These are phyloP conservation scores for Ustilago sp. DNA, from an alignment of 1,284 basidiomycete species.

Conservation along the genomic window DNA sequence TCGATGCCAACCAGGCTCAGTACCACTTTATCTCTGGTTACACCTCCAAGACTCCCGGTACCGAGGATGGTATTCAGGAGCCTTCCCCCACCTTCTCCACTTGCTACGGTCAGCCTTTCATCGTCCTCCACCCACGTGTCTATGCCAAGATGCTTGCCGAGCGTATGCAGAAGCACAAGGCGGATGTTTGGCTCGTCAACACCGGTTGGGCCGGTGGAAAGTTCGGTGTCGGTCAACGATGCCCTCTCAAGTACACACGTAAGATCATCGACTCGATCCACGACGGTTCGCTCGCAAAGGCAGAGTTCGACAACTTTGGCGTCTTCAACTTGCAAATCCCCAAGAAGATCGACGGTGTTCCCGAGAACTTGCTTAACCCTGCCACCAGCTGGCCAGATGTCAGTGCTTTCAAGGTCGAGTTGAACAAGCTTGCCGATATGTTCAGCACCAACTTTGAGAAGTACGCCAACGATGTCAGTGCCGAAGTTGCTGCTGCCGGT, in stretches of 20 bases:
- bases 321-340: slow-evolving; percentile 67
- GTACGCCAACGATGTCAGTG: slow-evolving; percentile 64
- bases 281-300: slow-evolving; percentile 86
- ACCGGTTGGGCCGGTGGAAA: slow-evolving; percentile 98
- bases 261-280: slow-evolving; percentile 97
- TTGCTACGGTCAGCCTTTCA: slow-evolving; percentile 98
- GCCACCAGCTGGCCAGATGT: slow-evolving; percentile 62
- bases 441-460: slow-evolving; percentile 68
- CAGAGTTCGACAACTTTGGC: slow-evolving; percentile 84
- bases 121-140: slow-evolving; percentile 83
- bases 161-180: slow-evolving; percentile 89
- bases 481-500: slow-evolving; percentile 63
- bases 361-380: slow-evolving; percentile 63
- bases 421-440: slow-evolving; percentile 69
- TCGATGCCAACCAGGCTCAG: slow-evolving; percentile 92
- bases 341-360: slow-evolving; percentile 57
- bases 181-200: slow-evolving; percentile 99
- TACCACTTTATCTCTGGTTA: slow-evolving; percentile 76
- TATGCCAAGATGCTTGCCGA: slow-evolving; percentile 98
- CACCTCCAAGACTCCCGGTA: slow-evolving; percentile 94
- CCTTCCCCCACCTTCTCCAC: slow-evolving; percentile 99
- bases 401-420: slow-evolving; percentile 60
- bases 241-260: slow-evolving; percentile 77
- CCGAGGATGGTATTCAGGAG: slow-evolving; percentile 96
- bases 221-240: slow-evolving; percentile 76